Percentiles rank a stretch among this genome's conserved stretches.
These are phyloP conservation scores for Sicyos baderoa DNA, from an alignment of 306 rosid genomes.

Conservation along the genomic window DNA sequence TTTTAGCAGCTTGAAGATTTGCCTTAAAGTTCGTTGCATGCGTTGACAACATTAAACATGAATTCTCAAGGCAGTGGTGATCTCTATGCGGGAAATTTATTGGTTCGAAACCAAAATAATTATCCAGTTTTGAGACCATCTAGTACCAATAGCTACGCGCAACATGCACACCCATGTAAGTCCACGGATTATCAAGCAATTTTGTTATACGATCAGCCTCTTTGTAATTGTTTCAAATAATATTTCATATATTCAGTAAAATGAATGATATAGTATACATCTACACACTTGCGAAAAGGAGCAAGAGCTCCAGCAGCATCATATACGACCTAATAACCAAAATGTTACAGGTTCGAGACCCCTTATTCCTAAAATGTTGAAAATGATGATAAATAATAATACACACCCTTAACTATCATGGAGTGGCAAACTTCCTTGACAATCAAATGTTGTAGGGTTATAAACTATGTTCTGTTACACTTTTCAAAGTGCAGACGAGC, in stretches of 20 bases:
- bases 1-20: constrained; percentile 11
- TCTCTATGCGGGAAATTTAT: constrained; percentile 25
- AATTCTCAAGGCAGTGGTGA: constrained; percentile 27
- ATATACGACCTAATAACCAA: too few species aligned
- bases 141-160: constrained; percentile 24
- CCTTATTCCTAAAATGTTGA: too few species aligned
- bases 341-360: too few species aligned
- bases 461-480: too few species aligned
- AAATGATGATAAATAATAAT: too few species aligned
- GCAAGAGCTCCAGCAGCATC: too few species aligned
- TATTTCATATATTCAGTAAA: background rate
- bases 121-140: constrained; percentile 31
- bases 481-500: too few species aligned
- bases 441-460: too few species aligned
- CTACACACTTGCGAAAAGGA: too few species aligned
- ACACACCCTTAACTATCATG: too few species aligned
- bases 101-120: constrained; percentile 27
- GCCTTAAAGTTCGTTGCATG: constrained; percentile 6
- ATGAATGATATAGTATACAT: too few species aligned
- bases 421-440: too few species aligned
- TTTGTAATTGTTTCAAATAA: background rate
- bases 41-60: constrained; percentile 16
- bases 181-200: constrained; percentile 5
- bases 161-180: constrained; percentile 42
- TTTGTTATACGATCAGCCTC: background rate